Evolutionary conservation across 2,329 filamentous ascomycete genomes (phyloP), one percentile per base, ranked within the genome.

Genomic region (Stachybotrys elegans): DNA sequence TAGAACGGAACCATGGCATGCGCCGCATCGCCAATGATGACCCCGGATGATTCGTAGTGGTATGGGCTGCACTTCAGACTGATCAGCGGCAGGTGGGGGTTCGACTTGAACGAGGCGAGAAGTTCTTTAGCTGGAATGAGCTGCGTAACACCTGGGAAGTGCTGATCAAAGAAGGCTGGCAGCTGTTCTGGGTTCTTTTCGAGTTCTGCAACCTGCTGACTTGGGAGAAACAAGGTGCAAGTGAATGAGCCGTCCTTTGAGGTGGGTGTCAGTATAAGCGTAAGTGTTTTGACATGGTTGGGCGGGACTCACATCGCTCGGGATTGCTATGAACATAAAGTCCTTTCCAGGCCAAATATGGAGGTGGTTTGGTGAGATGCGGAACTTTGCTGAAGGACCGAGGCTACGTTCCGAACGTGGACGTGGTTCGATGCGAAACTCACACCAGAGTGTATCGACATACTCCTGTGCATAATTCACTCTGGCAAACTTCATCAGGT

Each of bases 1-100:
- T 97, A 98, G 66, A 98, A 98, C 0, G 93, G 93, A 0, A 98
- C 90, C 84, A 98, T 96, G 45, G 94, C 93, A 62, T 98, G 93
- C 0, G 93, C 91, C 7, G 93, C 90, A 61, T 98, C 93, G 46
- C 93, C 93, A 27, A 98, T 62, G 40, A 98, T 88, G 47, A 95
- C 89, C 23, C 78, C 89, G 1, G 83, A 86, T 20, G 81, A 81
- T 40, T 69, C 73, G 68, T 81, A 89, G 69, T 95, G 89, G 66
- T 97, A 88, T 0, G 93, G 93, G 16, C 78, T 78, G 69, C 91
- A 96, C 67, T 95, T 97, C 60, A 98, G 86, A 61, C 81, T 93
- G 61, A 98, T 93, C 6, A 98, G 75, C 0, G 93, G 93, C 0
- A 97, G 79, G 58, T 97, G 93, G 1, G 90, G 90, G 61, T 96